Evolutionary conservation across 2,329 filamentous ascomycete species (phyloP), one percentile per base, ranked within the genome.

Genomic region (Pseudogymnoascus sp.): DNA sequence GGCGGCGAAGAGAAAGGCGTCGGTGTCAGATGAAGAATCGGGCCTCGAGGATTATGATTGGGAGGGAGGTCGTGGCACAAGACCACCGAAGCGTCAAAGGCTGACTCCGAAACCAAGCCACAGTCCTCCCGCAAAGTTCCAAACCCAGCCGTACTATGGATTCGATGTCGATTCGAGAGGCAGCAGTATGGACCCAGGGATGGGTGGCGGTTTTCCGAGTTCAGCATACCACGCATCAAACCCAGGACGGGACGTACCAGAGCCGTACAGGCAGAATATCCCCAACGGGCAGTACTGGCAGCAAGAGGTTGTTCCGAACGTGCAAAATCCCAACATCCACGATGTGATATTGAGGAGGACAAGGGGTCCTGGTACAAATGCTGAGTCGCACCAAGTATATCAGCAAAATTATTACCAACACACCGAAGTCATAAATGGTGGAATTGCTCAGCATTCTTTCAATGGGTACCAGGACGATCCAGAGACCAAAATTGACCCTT

Each of bases 221-320:
- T 80, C 80, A 2, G 76, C 78, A 1, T 85, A 81, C 76, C 77
- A 81, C 59, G 74, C 76, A 59, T 77, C 74, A 39, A 81, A 83
- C 67, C 80, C 82, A 41, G 78, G 80, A 23, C 75, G 76, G 62
- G 75, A 77, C 3, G 69, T 79, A 61, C 78, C 80, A 19, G 71
- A 75, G 63, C 76, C 77, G 33, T 78, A 81, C 66, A 52, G 45
- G 26, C 72, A 72, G 16, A 76, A 78, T 38, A 64, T 72, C 43
- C 68, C 76, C 59, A 76, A 76, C 62, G 76, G 77, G 33, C 78
- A 81, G 52, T 83, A 82, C 69, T 80, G 81, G 66, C 79, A 83
- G 63, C 70, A 71, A 61, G 67, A 65, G 16, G 66, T 71, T 7
- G 67, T 67, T 16, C 63, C 41, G 14, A 68, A 71, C 59, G 63